Conservation (phyloP, 768 basidiomycete genomes). For the Xerocomus spinulosus region DNA sequence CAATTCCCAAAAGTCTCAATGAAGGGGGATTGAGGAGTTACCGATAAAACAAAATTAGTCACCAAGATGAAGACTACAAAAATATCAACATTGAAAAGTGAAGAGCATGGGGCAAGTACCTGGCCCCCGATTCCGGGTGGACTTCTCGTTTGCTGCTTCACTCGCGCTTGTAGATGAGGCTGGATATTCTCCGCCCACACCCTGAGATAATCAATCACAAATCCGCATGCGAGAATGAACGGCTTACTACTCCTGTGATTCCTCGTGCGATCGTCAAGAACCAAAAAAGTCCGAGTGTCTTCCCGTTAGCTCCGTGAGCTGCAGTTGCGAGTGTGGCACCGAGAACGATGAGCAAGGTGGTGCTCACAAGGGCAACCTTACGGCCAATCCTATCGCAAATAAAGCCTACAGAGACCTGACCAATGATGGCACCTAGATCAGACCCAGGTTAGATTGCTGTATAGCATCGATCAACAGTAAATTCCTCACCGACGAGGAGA, state of each 20-base stretch:
- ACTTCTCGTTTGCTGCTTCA: conserved; percentile 71
- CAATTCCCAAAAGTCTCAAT: not conserved
- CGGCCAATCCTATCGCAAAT: conserved; percentile 73
- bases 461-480: not conserved
- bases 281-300: conserved; percentile 62
- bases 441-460: conserved; percentile 1
- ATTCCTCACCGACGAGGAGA: conserved; percentile 55
- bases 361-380: conserved; percentile 67
- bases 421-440: conserved; percentile 51
- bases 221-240: not conserved
- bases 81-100: not conserved
- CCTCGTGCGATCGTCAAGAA: conserved; percentile 69
- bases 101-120: conserved; percentile 29
- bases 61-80: conserved; percentile 65
- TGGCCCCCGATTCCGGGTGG: conserved; percentile 55
- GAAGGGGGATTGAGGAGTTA: conserved; percentile 25
- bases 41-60: conserved; percentile 65
- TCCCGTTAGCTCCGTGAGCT: conserved; percentile 57
- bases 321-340: conserved; percentile 67
- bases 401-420: conserved; percentile 59
- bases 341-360: conserved; percentile 64
- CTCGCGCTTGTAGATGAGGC: conserved; percentile 65
- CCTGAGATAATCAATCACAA: conserved; percentile 32
- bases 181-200: conserved; percentile 77
- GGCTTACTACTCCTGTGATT: conserved; percentile 57